Evolutionary conservation across 2,329 filamentous ascomycete genomes (phyloP).

Genomic region (Colletotrichum sp.): DNA sequence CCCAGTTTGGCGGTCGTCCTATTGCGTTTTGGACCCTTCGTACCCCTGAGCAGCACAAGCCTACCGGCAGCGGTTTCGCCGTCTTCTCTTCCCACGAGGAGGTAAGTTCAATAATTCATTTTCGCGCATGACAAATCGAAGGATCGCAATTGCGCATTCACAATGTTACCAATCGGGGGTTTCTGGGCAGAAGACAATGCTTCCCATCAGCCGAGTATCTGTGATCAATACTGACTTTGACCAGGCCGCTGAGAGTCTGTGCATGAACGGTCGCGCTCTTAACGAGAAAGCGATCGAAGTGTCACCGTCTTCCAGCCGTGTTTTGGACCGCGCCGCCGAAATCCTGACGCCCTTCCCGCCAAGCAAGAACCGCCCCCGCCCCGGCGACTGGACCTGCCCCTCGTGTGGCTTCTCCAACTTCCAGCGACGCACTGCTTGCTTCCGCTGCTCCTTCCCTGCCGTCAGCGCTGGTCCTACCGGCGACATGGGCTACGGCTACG

Average conservation of each 20-base stretch:
- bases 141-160: neutral
- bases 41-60: slow-evolving; percentile 98
- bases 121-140: neutral
- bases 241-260: slow-evolving; percentile 94
- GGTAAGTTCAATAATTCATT: slow-evolving; percentile 59
- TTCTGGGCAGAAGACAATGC: neutral
- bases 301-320: slow-evolving; percentile 94
- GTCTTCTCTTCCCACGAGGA: slow-evolving; percentile 99
- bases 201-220: neutral
- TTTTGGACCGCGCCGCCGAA: slow-evolving; percentile 92
- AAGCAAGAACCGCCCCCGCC: slow-evolving; percentile 96
- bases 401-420: slow-evolving; percentile 99
- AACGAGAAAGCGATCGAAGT: slow-evolving; percentile 99
- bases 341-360: slow-evolving; percentile 97
- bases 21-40: slow-evolving; percentile 99
- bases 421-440: slow-evolving; percentile 96
- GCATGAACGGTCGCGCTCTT: slow-evolving; percentile 97
- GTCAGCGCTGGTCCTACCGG: slow-evolving; percentile 76
- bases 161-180: neutral
- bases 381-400: slow-evolving; percentile 98
- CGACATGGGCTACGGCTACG: slow-evolving; percentile 61
- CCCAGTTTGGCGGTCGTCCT: slow-evolving; percentile 94
- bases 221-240: neutral
- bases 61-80: slow-evolving; percentile 97
- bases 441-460: slow-evolving; percentile 98